These are phyloP conservation scores for Neofusicoccum parvum DNA, from an alignment of 2,329 filamentous ascomycete genomes.

Conservation along the genomic window DNA sequence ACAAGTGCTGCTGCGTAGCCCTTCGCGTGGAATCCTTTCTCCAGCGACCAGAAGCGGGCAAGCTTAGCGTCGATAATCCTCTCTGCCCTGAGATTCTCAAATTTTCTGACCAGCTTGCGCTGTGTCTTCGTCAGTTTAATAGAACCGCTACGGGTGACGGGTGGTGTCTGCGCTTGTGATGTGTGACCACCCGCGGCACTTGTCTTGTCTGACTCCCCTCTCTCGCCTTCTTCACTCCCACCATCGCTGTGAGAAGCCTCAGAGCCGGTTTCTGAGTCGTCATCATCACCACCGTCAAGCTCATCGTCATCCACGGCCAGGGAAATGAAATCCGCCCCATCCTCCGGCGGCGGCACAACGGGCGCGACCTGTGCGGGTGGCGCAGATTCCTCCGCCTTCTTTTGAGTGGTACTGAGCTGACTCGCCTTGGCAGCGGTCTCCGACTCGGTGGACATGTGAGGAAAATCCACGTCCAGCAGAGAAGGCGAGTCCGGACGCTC, in stretches of 20 bases:
- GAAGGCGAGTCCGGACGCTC: not conserved
- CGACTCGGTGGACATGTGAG: conserved; percentile 1
- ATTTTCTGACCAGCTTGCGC: not conserved
- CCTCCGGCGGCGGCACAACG: not conserved
- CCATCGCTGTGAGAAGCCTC: not conserved
- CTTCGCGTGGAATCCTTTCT: not conserved
- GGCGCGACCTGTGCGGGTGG: not conserved
- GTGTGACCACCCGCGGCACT: not conserved
- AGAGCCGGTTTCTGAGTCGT: too few relatives aligned
- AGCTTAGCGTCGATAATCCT: not conserved
- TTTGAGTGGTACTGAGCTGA: conserved; percentile 3
- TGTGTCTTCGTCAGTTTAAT: not conserved
- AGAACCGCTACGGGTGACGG: not conserved
- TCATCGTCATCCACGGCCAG: not conserved
- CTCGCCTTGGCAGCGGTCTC: not conserved
- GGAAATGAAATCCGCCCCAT: not conserved
- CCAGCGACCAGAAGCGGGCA: not conserved
- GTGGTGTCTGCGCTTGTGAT: not conserved
- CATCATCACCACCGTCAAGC: not conserved
- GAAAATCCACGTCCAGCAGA: not conserved
- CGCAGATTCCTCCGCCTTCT: not conserved
- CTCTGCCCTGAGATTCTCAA: not conserved
- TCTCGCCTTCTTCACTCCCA: not conserved
- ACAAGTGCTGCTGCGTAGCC: not conserved
- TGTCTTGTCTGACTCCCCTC: not conserved